Evolutionary conservation across 2,329 filamentous ascomycete genomes (phyloP).

Genomic region (Ophiocordyceps camponoti-saundersi): DNA sequence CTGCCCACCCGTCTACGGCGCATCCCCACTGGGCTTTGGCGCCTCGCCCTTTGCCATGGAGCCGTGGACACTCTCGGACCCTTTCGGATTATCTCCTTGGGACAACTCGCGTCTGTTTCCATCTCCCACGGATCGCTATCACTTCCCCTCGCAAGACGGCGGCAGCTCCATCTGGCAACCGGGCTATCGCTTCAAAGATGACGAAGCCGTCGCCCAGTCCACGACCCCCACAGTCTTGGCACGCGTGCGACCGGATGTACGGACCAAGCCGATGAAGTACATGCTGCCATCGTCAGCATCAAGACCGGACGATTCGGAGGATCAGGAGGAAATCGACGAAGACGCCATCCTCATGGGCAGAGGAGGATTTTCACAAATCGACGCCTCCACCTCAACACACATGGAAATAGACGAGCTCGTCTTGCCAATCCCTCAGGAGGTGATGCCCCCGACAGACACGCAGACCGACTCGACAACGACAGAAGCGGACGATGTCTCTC

Average conservation of each 20-base stretch:
- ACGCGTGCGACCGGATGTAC: constrained; percentile 2
- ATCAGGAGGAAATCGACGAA: constrained; percentile 10
- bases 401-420: neutral
- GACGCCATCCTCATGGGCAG: constrained; percentile 7
- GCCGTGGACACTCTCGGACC: constrained; percentile 3
- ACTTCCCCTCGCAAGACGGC: constrained; percentile 13
- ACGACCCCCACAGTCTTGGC: neutral
- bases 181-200: constrained; percentile 5
- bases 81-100: constrained; percentile 2
- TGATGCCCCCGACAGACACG: neutral
- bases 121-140: constrained; percentile 11
- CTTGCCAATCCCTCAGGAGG: neutral
- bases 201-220: constrained; percentile 2
- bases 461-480: constrained; percentile 3
- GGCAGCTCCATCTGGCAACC: constrained; percentile 18
- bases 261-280: constrained; percentile 1
- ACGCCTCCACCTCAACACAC: neutral
- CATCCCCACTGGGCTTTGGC: constrained; percentile 7
- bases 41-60: constrained; percentile 3
- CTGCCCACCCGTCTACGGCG: constrained; percentile 3
- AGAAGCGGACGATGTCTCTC: neutral
- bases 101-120: constrained; percentile 2
- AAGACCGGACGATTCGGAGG: neutral
- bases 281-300: neutral
- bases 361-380: neutral